Conservation (phyloP, 345 rosid genomes). For the Atalantia buxifolia region DNA sequence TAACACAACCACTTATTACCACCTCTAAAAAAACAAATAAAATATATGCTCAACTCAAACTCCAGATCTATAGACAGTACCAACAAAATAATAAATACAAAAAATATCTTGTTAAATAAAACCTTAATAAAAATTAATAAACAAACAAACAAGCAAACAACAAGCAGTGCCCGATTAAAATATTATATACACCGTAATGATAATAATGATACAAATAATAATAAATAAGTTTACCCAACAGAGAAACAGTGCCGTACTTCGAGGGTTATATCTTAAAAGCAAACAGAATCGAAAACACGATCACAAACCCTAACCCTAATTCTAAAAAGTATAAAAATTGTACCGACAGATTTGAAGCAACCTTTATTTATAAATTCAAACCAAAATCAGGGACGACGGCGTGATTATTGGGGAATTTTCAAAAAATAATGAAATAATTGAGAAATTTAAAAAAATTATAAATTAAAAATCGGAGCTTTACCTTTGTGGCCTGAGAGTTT, state of each 20-base stretch:
- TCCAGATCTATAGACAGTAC: neutral
- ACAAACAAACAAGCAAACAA: neutral
- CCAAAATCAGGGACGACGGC: neutral
- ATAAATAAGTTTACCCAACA: neutral
- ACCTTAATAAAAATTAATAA: neutral
- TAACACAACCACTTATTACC: neutral
- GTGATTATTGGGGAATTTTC: too few species aligned
- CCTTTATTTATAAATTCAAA: neutral
- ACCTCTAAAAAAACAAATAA: neutral
- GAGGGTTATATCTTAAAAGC: neutral
- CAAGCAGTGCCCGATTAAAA: neutral
- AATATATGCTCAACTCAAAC: neutral
- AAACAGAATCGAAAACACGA: neutral
- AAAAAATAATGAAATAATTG: neutral
- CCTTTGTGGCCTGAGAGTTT: neutral
- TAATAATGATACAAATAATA: neutral
- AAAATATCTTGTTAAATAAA: neutral
- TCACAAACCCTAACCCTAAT: slow-evolving; percentile 7
- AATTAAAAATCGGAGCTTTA: neutral
- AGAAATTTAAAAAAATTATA: neutral
- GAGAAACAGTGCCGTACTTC: neutral
- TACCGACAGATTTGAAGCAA: neutral
- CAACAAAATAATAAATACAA: neutral
- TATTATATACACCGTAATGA: neutral
- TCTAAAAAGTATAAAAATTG: neutral